Conservation (phyloP, 331 rosid genomes). For the Prunus yedoensis region DNA sequence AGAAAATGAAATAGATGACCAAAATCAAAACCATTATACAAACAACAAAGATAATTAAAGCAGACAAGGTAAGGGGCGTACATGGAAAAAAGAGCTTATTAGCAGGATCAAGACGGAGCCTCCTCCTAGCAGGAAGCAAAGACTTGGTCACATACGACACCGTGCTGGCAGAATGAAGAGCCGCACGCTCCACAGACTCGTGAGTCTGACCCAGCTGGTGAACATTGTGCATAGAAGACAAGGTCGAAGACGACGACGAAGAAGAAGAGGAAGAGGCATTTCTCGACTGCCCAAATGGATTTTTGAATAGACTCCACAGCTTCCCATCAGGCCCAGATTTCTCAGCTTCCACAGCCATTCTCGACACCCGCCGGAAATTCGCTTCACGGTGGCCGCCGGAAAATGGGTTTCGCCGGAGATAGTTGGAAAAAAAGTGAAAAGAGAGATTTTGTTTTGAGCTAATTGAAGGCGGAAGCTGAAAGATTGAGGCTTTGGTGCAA, state of each 20-base stretch:
- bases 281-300: slow-evolving; percentile 89
- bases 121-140: slow-evolving; percentile 69
- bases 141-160: slow-evolving; percentile 84
- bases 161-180: slow-evolving; percentile 44
- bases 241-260: slow-evolving; percentile 43
- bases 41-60: neutral
- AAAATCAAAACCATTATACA: neutral
- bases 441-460: slow-evolving; percentile 27
- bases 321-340: slow-evolving; percentile 68
- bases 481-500: slow-evolving; percentile 6
- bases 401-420: slow-evolving; percentile 32
- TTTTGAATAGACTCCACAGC: slow-evolving; percentile 73
- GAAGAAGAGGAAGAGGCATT: slow-evolving; percentile 50
- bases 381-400: slow-evolving; percentile 11
- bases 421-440: slow-evolving; percentile 28
- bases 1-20: neutral
- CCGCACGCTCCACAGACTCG: slow-evolving; percentile 56
- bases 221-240: slow-evolving; percentile 48
- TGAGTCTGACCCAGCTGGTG: slow-evolving; percentile 46
- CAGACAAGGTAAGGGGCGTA: slow-evolving; percentile 31
- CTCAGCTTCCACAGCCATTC: slow-evolving; percentile 74
- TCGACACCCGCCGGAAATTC: slow-evolving; percentile 16
- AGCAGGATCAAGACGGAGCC: slow-evolving; percentile 94
- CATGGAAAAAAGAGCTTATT: slow-evolving; percentile 94
- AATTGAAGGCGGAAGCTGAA: neutral